Evolutionary conservation across 2,329 filamentous ascomycete species (phyloP).

Genomic region (Trichoderma lentiforme): DNA sequence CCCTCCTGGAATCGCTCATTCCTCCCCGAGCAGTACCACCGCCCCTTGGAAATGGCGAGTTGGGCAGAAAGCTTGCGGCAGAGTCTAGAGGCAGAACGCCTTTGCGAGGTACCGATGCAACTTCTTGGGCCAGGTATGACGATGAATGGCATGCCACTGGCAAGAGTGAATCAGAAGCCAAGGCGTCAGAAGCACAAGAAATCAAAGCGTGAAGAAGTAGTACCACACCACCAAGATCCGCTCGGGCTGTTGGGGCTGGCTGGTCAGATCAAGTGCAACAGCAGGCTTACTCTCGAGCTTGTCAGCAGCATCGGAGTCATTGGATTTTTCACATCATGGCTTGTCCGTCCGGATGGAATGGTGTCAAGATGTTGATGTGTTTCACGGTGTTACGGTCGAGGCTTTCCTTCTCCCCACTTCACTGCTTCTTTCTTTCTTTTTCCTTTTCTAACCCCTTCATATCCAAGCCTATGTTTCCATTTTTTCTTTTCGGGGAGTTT

Average conservation of each 20-base stretch:
- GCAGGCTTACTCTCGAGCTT: slow-evolving; percentile 68
- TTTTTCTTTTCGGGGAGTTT: neutral
- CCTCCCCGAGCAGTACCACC: slow-evolving; percentile 27
- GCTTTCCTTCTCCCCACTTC: neutral
- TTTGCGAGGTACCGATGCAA: slow-evolving; percentile 19
- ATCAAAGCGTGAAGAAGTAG: neutral
- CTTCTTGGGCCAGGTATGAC: neutral
- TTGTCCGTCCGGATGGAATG: slow-evolving; percentile 34
- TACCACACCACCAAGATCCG: slow-evolving; percentile 61
- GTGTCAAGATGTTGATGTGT: neutral
- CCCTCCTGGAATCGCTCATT: slow-evolving; percentile 20
- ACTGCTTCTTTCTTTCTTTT: neutral
- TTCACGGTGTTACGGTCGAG: neutral
- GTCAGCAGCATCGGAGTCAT: slow-evolving; percentile 71
- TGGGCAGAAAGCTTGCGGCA: slow-evolving; percentile 38
- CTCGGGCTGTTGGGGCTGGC: slow-evolving; percentile 71
- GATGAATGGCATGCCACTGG: slow-evolving; percentile 16
- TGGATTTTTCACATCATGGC: slow-evolving; percentile 67
- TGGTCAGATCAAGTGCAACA: slow-evolving; percentile 60
- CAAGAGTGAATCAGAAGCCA: slow-evolving; percentile 3
- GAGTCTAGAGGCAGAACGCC: slow-evolving; percentile 35
- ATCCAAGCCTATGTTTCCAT: neutral
- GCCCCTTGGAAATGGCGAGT: slow-evolving; percentile 34
- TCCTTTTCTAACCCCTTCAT: neutral
- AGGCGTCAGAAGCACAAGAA: slow-evolving; percentile 9